Evolutionary conservation across 2,329 filamentous ascomycete species (phyloP), one percentile per base, ranked within the genome.

Genomic region (Zasmidium angulare): DNA sequence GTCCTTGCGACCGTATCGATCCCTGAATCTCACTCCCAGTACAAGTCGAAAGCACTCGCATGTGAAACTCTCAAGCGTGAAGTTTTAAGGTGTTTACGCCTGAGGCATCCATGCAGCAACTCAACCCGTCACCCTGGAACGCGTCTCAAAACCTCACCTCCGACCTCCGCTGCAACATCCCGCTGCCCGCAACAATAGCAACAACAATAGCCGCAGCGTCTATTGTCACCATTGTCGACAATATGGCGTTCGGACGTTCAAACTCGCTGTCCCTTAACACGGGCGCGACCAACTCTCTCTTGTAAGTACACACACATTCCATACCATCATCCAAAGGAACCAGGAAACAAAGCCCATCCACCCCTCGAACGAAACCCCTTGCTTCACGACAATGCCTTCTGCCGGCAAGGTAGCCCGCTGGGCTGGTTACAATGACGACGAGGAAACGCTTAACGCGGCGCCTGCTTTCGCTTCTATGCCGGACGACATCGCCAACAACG

Each of bases 231-330:
- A 17, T 17, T 17, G 6, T 17, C 48, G 48, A 50, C 52, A 58
- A 48, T 29, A 74, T 78, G 68, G 77, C 77, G 47, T 78, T 81
- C 65, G 78, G 77, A 48, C 74, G 78, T 50, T 80, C 78, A 22
- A 80, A 80, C 67, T 79, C 77, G 58, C 74, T 85, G 69, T 81
- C 78, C 60, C 78, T 85, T 67, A 85, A 84, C 67, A 85, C 83
- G 20, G 78, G 77, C 62, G 73, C 75, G 22, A 72, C 73, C 52
- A 79, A 79, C 69, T 66, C 63, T 57, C 62, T 73, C 52, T 26
- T 46, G 53, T 55, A 59, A 48, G 55, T 57, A 20, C 50, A 31
- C 19, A 46, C 50, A 48, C 55, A 29, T 36, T 12, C 17, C 50
- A 9, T 53, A 50, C n/a, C 36, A 4, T 21, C 47, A 19, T 26